Evolutionary conservation across 345 rosid genomes (phyloP), one percentile per base, ranked within the genome.

Genomic region (Citropsis articulata): DNA sequence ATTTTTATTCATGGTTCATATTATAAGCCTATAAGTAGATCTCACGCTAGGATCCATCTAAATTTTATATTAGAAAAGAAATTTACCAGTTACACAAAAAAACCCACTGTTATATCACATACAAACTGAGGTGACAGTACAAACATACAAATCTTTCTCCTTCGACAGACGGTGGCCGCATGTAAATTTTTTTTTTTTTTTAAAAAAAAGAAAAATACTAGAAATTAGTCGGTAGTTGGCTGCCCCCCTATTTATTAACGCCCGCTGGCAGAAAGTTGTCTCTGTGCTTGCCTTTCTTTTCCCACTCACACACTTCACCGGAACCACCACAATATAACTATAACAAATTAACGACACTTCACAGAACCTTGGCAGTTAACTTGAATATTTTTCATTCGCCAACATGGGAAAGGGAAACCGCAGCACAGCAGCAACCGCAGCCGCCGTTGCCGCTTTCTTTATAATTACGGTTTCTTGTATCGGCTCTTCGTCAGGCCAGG

Each of bases 401-500:
- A 50, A 50, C 5, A 50, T 50, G 56, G 56, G 21, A 18, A 50
- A 50, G 56, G 56, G 21, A 18, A 50, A 4, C 21, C 56, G 19
- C 56, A 5, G 56, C 56, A 14, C 21, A 50, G 56, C 56, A 50
- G 19, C 56, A 50, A 5, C 18, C 6, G 56, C 56, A 50, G 56
- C 22, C 56, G 18, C 21, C 56, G 56, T 2, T 4, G 56, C 56
- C 2, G 21, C 56, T 50, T 50, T 50, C 56, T 5, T 50, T 4
- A 0, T 50, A 4, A 16, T 50, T 0, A 18, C 5, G 56, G 21
- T 18, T 14, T 50, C 56, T 14, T 18, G 22, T 16, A 50, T 2
- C 84, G 71, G 66, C 86, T 80, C 24, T 61, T 69, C 2, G 75
- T 81, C 24, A 79, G 82, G 6, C 70, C 87, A 22, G 28, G 77